Conservation (phyloP, 2,329 filamentous ascomycete species). For the Colletotrichum coccodes region DNA sequence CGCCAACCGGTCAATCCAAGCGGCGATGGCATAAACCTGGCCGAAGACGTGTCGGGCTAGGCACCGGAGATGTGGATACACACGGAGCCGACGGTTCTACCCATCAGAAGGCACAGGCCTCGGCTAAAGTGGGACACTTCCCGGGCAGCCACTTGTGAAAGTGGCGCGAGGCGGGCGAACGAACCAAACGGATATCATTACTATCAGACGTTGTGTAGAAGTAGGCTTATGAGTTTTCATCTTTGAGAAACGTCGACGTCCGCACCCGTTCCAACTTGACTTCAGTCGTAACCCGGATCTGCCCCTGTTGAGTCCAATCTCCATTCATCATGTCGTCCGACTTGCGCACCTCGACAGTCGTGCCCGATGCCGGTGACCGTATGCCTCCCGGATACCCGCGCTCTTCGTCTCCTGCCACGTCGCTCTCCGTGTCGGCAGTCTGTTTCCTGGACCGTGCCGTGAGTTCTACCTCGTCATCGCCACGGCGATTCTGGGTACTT, state of each 20-base stretch:
- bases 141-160: too few relatives aligned
- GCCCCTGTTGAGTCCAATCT: conserved; percentile 5
- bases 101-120: too few relatives aligned
- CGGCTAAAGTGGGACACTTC: too few relatives aligned
- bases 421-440: not conserved
- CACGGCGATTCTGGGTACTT: not conserved
- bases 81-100: not conserved
- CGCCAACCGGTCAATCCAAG: too few relatives aligned
- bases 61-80: not conserved
- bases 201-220: not conserved
- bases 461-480: conserved; percentile 25
- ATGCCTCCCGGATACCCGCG: conserved; percentile 1
- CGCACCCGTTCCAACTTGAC: conserved; percentile 18
- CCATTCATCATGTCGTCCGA: conserved; percentile 12
- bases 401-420: conserved; percentile 10
- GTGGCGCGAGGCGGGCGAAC: not conserved
- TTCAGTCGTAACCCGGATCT: conserved; percentile 24
- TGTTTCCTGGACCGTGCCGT: conserved; percentile 15
- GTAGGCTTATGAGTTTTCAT: not conserved
- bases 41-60: not conserved
- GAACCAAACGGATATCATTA: not conserved
- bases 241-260: conserved; percentile 11
- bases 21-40: not conserved
- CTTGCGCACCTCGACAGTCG: conserved; percentile 21
- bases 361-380: conserved; percentile 7